Percentiles rank a stretch among this genome's conserved stretches.
These are phyloP conservation scores for Pseudozyma thailandica DNA, from an alignment of 1,284 basidiomycete genomes.

Conservation along the genomic window DNA sequence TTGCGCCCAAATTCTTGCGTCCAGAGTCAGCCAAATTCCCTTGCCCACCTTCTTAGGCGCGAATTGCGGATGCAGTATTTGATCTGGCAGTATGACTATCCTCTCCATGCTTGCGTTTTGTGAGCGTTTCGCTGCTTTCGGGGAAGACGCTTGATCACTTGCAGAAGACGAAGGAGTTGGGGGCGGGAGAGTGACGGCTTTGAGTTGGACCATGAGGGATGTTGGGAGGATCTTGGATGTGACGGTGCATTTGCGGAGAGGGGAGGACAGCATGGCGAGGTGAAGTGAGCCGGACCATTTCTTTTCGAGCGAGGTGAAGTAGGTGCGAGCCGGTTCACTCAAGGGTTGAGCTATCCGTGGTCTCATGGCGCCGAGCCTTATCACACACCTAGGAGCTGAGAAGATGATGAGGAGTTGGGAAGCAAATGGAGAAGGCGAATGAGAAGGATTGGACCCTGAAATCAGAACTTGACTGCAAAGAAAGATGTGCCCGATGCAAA, in stretches of 20 bases:
- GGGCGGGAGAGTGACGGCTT: slow-evolving; percentile 20
- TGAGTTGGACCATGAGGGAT: slow-evolving; percentile 29
- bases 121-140: not conserved
- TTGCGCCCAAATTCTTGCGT: slow-evolving; percentile 1
- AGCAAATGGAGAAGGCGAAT: slow-evolving; percentile 3
- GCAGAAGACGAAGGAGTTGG: not conserved
- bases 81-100: slow-evolving; percentile 24
- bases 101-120: not conserved
- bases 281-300: slow-evolving; percentile 27
- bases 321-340: not conserved
- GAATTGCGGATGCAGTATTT: slow-evolving; percentile 20
- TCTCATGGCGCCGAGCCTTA: not conserved
- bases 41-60: slow-evolving; percentile 7
- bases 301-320: slow-evolving; percentile 12
- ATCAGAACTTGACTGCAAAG: not conserved
- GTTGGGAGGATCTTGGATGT: slow-evolving; percentile 27
- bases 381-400: not conserved
- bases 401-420: not conserved
- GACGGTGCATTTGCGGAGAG: slow-evolving; percentile 39
- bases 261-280: slow-evolving; percentile 24
- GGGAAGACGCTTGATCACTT: not conserved
- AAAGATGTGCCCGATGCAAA: slow-evolving; percentile 11
- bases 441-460: slow-evolving; percentile 25
- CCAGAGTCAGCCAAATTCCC: slow-evolving; percentile 18
- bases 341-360: not conserved